These are phyloP conservation scores for Agrocybe praecox DNA, from an alignment of 768 basidiomycete species.

Conservation along the genomic window DNA sequence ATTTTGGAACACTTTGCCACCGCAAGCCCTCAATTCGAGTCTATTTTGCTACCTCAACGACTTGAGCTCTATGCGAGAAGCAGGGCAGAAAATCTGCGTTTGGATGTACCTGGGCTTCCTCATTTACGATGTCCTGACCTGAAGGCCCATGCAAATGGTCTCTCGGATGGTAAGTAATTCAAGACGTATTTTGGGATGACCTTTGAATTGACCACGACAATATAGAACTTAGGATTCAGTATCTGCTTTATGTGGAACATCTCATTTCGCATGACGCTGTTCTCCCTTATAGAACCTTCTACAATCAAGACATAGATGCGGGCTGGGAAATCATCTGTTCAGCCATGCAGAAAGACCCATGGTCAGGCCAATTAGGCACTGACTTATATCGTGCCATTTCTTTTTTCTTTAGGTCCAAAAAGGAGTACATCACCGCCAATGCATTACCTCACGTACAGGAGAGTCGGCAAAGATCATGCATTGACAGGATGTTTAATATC, in stretches of 20 bases:
- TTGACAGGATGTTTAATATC: background rate
- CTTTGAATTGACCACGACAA: background rate
- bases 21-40: background rate
- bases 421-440: background rate
- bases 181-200: background rate
- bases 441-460: background rate
- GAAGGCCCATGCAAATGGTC: background rate
- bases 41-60: background rate
- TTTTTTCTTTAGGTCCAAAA: background rate
- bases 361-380: background rate
- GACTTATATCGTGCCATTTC: background rate
- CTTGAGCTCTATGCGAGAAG: background rate
- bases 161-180: background rate
- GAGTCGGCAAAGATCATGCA: background rate
- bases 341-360: background rate
- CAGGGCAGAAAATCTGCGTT: background rate
- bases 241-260: background rate
- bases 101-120: background rate
- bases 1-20: background rate
- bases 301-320: background rate
- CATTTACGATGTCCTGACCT: background rate
- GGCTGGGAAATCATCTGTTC: background rate
- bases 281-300: background rate
- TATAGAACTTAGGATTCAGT: background rate
- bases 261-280: background rate